Evolutionary conservation across 2,329 filamentous ascomycete species (phyloP).

Genomic region (Colletotrichum caudatum): DNA sequence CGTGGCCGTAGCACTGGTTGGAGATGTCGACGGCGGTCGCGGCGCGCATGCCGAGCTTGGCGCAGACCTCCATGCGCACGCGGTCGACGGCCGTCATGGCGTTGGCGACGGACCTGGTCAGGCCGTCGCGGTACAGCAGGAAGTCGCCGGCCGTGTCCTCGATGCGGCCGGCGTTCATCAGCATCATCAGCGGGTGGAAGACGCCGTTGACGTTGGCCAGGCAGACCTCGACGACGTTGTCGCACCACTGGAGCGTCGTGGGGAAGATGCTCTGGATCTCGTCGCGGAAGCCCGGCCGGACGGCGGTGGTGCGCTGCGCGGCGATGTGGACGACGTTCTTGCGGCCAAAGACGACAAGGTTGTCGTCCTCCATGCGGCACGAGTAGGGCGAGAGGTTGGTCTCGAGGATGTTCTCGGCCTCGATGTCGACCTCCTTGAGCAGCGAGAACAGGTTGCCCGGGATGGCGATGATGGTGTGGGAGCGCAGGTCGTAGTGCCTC

Average conservation of each 20-base stretch:
- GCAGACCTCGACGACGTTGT: constrained; percentile 31
- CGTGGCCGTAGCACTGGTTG: constrained; percentile 29
- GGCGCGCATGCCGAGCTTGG: constrained; percentile 14
- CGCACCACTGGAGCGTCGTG: constrained; percentile 21
- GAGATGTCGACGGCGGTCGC: constrained; percentile 25
- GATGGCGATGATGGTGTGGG: constrained; percentile 22
- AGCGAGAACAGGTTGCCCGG: constrained; percentile 24
- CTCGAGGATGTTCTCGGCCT: constrained; percentile 25
- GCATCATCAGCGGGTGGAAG: constrained; percentile 30
- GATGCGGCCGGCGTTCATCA: constrained; percentile 33
- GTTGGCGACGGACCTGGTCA: constrained; percentile 26
- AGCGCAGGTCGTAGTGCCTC: constrained; percentile 12
- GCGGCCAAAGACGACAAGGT: constrained; percentile 16
- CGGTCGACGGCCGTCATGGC: constrained; percentile 24
- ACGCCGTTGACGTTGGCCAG: constrained; percentile 33
- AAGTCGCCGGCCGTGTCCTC: constrained; percentile 21
- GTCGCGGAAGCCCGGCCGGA: constrained; percentile 17
- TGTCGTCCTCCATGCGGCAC: constrained; percentile 23
- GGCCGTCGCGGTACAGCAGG: constrained; percentile 24
- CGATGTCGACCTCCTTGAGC: constrained; percentile 19
- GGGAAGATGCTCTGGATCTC: constrained; percentile 31
- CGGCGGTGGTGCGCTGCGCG: background rate
- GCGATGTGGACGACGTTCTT: constrained; percentile 27
- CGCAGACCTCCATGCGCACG: constrained; percentile 20
- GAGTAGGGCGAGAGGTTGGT: constrained; percentile 33